These are phyloP conservation scores for Aspergillus vadensis DNA, from an alignment of 2,329 filamentous ascomycete species.

Conservation along the genomic window DNA sequence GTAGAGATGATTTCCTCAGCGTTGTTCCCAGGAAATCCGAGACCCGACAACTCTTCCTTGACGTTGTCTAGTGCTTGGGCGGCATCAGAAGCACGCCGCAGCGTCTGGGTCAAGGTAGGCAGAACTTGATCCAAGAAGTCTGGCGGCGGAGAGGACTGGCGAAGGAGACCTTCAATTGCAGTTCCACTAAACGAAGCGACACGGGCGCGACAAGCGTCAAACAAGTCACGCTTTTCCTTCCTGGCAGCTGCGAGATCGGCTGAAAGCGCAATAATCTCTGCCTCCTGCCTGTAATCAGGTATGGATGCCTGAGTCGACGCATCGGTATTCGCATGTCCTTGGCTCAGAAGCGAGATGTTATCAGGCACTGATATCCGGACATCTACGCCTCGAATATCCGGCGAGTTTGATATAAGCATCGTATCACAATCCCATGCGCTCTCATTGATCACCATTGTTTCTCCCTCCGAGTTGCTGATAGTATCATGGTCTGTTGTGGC, in stretches of 20 bases:
- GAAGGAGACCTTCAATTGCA: constrained; percentile 22
- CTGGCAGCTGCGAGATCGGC: constrained; percentile 43
- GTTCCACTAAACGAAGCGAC: constrained; percentile 29
- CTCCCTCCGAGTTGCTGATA: constrained; percentile 14
- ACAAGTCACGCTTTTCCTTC: constrained; percentile 43
- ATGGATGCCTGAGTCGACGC: constrained; percentile 24
- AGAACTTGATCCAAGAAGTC: constrained; percentile 43
- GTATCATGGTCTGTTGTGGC: constrained; percentile 5
- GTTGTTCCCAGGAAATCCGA: constrained; percentile 43
- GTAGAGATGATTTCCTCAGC: constrained; percentile 37
- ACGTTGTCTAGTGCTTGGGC: constrained; percentile 39
- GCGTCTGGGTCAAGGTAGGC: constrained; percentile 37
- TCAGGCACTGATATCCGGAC: constrained; percentile 17
- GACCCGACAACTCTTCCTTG: constrained; percentile 36
- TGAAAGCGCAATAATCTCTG: constrained; percentile 34
- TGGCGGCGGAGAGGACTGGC: constrained; percentile 39
- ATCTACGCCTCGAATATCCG: constrained; percentile 28
- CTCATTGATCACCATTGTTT: constrained; percentile 35
- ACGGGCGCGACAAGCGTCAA: constrained; percentile 41
- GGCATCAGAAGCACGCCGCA: constrained; percentile 43
- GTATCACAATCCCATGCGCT: constrained; percentile 29
- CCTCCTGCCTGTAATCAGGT: constrained; percentile 17
- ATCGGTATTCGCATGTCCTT: constrained; percentile 15
- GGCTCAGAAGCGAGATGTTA: constrained; percentile 21
- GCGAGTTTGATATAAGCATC: constrained; percentile 36